phyloP scores from a whole-genome alignment of 2,329 filamentous ascomycete species.

The Sporothrix dimorphospora region DNA sequence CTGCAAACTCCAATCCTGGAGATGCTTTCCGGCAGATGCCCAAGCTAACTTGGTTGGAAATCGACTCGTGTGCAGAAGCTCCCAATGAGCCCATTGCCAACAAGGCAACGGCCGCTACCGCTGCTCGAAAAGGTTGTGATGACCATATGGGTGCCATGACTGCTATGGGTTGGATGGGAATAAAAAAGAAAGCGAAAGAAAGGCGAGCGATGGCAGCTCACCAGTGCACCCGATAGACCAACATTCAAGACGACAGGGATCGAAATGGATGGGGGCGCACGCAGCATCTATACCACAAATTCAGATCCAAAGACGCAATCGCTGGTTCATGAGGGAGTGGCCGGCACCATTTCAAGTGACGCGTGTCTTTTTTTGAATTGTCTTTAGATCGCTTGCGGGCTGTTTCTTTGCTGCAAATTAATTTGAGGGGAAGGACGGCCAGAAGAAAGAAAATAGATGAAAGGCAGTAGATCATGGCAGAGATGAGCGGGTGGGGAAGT shows the following conservation, averaged over 20 bases:
- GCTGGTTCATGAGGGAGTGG: neutral
- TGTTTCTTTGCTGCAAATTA: neutral
- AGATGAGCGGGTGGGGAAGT: neutral
- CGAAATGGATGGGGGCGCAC: neutral
- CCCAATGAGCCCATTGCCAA: neutral
- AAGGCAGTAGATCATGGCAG: neutral
- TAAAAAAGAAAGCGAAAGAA: neutral
- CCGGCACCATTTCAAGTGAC: slow-evolving; percentile 7
- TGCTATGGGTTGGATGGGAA: neutral
- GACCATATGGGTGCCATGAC: slow-evolving; percentile 26
- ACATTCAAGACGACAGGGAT: neutral
- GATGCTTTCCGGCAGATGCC: slow-evolving; percentile 29
- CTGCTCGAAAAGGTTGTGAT: slow-evolving; percentile 5
- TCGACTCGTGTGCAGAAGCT: slow-evolving; percentile 24
- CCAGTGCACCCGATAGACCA: neutral
- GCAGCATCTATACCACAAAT: slow-evolving; percentile 2
- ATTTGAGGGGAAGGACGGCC: neutral
- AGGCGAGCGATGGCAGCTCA: neutral
- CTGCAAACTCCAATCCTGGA: slow-evolving; percentile 7
- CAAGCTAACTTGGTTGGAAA: slow-evolving; percentile 25
- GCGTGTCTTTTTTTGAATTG: slow-evolving; percentile 14
- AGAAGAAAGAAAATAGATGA: neutral
- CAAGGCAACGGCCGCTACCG: neutral
- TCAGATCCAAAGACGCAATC: neutral
- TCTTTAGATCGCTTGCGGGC: neutral